Conservation (phyloP, 1,284 basidiomycete species). For the Porodaedalea pini region DNA sequence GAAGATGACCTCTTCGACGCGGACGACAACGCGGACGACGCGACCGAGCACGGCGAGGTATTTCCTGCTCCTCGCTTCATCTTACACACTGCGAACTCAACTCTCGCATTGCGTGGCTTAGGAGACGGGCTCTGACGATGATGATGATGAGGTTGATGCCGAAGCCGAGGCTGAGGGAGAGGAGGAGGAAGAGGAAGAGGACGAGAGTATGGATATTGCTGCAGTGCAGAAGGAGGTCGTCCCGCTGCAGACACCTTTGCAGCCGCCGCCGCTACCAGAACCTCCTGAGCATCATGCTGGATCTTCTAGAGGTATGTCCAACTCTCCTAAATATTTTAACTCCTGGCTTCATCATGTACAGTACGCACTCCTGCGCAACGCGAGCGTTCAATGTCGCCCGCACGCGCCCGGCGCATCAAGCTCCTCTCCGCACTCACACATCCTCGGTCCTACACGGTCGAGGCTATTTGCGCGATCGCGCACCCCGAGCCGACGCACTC, state of each 20-base stretch:
- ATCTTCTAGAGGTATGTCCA: constrained; percentile 18
- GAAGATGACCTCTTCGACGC: constrained; percentile 44
- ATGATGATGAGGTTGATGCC: constrained; percentile 38
- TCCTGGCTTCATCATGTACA: constrained; percentile 9
- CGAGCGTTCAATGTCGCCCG: constrained; percentile 60
- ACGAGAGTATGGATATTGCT: constrained; percentile 22
- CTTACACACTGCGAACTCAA: neutral
- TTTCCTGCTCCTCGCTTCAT: constrained; percentile 28
- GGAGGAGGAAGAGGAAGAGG: constrained; percentile 27
- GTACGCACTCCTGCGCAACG: constrained; percentile 29
- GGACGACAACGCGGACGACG: constrained; percentile 45
- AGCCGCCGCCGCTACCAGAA: constrained; percentile 6
- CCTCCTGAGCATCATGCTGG: constrained; percentile 19
- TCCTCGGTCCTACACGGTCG: constrained; percentile 74
- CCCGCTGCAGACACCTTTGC: constrained; percentile 30
- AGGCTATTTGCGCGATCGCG: constrained; percentile 89
- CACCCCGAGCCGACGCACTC: constrained; percentile 86
- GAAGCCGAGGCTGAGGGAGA: constrained; percentile 31
- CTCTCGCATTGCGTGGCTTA: constrained; percentile 25
- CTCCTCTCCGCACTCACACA: constrained; percentile 32
- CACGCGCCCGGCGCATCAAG: constrained; percentile 42
- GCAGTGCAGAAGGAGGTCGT: constrained; percentile 15
- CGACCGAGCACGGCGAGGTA: constrained; percentile 55
- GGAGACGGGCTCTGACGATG: constrained; percentile 56
- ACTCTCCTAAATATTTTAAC: constrained; percentile 6